These are phyloP conservation scores for Stephanodiscus minutulus DNA, from an alignment of 108 stramenopile genomes.

Conservation along the genomic window DNA sequence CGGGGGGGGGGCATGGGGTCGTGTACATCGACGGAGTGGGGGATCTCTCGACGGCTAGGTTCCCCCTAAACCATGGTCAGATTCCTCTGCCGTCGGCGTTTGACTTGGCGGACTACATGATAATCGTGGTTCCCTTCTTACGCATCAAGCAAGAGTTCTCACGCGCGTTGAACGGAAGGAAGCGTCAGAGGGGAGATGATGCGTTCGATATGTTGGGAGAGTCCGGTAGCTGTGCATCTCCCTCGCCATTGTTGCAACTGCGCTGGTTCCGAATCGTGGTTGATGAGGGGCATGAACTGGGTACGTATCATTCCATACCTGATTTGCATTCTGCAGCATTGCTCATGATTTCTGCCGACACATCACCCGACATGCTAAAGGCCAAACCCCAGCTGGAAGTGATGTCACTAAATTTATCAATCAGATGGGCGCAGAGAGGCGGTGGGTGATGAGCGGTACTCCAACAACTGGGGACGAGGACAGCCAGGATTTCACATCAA, in stretches of 20 bases:
- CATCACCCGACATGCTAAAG: not conserved
- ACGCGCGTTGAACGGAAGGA: slow-evolving; percentile 2
- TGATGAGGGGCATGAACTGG: slow-evolving; percentile 86
- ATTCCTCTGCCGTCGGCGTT: slow-evolving; percentile 32
- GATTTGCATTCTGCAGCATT: not conserved
- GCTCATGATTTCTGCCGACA: not conserved
- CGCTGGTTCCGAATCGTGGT: slow-evolving; percentile 67
- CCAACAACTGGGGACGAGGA: slow-evolving; percentile 70
- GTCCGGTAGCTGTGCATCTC: not conserved
- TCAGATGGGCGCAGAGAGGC: slow-evolving; percentile 67
- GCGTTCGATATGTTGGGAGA: not conserved
- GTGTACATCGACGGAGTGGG: slow-evolving; percentile 61
- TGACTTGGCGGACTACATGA: slow-evolving; percentile 39
- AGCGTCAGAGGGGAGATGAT: slow-evolving; percentile 24
- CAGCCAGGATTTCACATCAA: slow-evolving; percentile 28
- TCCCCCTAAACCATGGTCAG: slow-evolving; percentile 30
- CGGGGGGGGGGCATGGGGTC: slow-evolving; percentile 32
- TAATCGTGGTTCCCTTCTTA: slow-evolving; percentile 61
- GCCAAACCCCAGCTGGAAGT: slow-evolving; percentile 35
- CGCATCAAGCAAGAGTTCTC: slow-evolving; percentile 33
- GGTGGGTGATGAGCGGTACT: slow-evolving; percentile 85
- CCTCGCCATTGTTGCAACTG: slow-evolving; percentile 44
- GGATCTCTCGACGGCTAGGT: slow-evolving; percentile 51
- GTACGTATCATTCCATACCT: slow-evolving; percentile 1
- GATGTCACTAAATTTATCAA: slow-evolving; percentile 52